phyloP scores from a whole-genome alignment of 176 grass and related monocot species.

The Melocanna baccifera region DNA sequence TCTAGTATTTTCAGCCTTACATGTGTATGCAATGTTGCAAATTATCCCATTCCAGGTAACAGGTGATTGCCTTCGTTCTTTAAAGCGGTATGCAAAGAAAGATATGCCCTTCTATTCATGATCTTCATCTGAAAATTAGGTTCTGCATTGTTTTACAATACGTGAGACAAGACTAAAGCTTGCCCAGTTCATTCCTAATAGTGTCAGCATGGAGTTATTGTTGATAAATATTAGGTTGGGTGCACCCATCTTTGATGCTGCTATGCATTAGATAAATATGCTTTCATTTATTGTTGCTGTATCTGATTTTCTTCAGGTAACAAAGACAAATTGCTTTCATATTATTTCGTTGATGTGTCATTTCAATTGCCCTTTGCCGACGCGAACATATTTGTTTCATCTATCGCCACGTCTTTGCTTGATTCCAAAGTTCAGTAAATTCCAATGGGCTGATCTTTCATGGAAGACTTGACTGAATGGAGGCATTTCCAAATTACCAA shows the following conservation, averaged over 20 bases:
- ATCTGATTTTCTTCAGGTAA: neutral
- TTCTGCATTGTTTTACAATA: too few relatives aligned
- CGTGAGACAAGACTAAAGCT: neutral
- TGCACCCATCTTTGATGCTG: neutral
- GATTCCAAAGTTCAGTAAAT: neutral
- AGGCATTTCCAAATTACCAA: neutral
- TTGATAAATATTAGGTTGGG: neutral
- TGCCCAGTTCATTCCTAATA: neutral
- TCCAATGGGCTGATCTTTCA: neutral
- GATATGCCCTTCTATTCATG: too few relatives aligned
- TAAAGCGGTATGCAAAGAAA: too few relatives aligned
- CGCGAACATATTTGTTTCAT: neutral
- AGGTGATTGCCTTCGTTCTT: too few relatives aligned
- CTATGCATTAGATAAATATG: neutral
- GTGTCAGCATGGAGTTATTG: neutral
- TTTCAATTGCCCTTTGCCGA: neutral
- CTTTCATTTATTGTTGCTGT: neutral
- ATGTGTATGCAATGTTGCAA: too few relatives aligned
- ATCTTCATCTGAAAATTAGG: too few relatives aligned
- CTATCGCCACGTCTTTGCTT: neutral
- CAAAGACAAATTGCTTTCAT: neutral
- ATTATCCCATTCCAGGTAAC: too few relatives aligned
- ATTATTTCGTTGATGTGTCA: neutral
- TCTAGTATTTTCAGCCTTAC: too few relatives aligned
- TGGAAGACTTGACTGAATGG: neutral